Base-by-base conservation (phyloP, 805 yeast species). In the Cyberlindnera lachancei region DNA sequence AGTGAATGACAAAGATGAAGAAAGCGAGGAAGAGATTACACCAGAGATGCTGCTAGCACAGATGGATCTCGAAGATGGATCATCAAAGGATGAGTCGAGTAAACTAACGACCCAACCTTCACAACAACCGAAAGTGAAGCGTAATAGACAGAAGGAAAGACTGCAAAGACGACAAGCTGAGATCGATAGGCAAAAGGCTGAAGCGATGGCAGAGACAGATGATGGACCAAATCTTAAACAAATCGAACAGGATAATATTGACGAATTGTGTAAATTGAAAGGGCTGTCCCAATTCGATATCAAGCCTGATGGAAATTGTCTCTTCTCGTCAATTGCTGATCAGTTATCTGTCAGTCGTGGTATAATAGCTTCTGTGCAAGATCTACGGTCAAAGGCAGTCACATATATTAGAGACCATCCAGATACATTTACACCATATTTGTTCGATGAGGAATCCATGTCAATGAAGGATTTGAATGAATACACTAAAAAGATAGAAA, bases 251-350 rank as follows among this genome's bases (percentile, higher is more conserved):
- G 81, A 75, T 11, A 73, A 76, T 30, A 66, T 90, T 52, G 64
- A 63, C 14, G 63, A 63, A 23, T 49, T 79, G 18, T 72, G 92
- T 38, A 44, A 50, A 2, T 34, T 68, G 17, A 61, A 68, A 20
- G 59, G 66, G 5, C 59, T 85, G n/a, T 49, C 41, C 15, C 76
- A 79, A 42, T 58, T 66, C 39, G 94, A 87, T 43, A 82, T 87
- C 29, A 63, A 68, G 38, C 95, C 97, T 0, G 97, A 90, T 55
- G 98, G 97, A 0, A 90, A 90, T 55, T 92, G 98, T 64, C 60
- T 90, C 20, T 92, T 86, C 63, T 83, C 90, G 4, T 79, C 95
- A 0, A 68, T 90, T 14, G 64, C 78, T 15, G 95, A 90, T 52
- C 97, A 90, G 50, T 58, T 90, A 40, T 43, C 51, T 29, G 36